phyloP scores from a whole-genome alignment of 202 grass and related monocot species.

The Schoenoplectus tabernaemontani region DNA sequence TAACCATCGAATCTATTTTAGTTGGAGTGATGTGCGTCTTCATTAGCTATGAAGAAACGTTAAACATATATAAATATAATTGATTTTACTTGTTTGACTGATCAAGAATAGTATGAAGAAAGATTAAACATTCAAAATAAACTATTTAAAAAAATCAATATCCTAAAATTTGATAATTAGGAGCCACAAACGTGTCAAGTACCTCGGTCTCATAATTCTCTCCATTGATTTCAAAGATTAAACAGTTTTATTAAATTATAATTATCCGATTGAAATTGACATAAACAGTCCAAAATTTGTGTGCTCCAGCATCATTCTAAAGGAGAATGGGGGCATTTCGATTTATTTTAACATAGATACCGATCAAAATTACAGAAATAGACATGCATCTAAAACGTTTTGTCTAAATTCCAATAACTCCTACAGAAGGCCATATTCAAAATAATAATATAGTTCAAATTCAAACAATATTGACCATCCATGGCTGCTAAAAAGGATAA shows the following conservation, averaged over 20 bases:
- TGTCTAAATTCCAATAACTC: constrained; percentile 6
- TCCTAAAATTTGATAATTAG: too few relatives aligned
- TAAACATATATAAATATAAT: too few relatives aligned
- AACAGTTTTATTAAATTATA: too few relatives aligned
- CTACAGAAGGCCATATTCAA: constrained; percentile 14
- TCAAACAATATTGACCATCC: constrained; percentile 30
- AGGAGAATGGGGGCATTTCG: not conserved
- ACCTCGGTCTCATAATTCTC: too few relatives aligned
- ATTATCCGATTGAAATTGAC: not conserved
- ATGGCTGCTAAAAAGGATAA: constrained; percentile 35
- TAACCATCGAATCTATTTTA: too few relatives aligned
- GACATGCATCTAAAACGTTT: constrained; percentile 15
- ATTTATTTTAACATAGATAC: not conserved
- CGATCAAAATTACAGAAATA: constrained; percentile 19
- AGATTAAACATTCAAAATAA: too few relatives aligned
- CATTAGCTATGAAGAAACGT: too few relatives aligned
- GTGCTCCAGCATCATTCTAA: not conserved
- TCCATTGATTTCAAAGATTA: too few relatives aligned
- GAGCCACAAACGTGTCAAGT: too few relatives aligned
- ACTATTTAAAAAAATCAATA: too few relatives aligned
- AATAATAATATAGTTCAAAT: constrained; percentile 10
- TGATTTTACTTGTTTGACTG: too few relatives aligned
- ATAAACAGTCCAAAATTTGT: not conserved
- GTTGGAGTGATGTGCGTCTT: not conserved
- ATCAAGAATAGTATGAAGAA: too few relatives aligned